A percentile compares a stretch with the other conserved stretches of the same genome.
Conservation (phyloP, 805 yeast genomes). For the Cyberlindnera japonica region DNA sequence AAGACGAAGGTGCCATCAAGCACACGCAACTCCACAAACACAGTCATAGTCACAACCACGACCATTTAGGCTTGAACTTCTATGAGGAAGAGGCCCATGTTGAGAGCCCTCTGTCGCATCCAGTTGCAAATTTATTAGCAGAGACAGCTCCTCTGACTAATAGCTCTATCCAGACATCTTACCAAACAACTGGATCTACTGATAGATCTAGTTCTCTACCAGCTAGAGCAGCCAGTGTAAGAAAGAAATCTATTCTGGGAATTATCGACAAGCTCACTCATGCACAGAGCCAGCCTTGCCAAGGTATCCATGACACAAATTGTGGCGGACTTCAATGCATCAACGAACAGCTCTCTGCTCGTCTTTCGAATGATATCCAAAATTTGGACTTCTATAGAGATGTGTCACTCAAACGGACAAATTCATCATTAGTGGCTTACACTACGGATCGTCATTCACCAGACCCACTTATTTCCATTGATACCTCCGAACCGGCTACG, state of each 20-base stretch:
- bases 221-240: background rate
- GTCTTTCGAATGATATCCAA: slow-evolving; percentile 26
- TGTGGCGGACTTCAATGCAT: slow-evolving; percentile 23
- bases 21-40: slow-evolving; percentile 3
- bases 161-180: background rate
- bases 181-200: background rate
- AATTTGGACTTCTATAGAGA: slow-evolving; percentile 26
- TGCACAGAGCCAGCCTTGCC: slow-evolving; percentile 11
- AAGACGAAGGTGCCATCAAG: slow-evolving; percentile 6
- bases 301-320: slow-evolving; percentile 21
- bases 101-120: background rate
- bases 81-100: slow-evolving; percentile 6
- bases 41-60: slow-evolving; percentile 2
- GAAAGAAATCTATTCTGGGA: slow-evolving; percentile 14
- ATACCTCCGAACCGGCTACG: background rate
- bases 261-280: slow-evolving; percentile 13
- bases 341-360: slow-evolving; percentile 16
- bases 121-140: background rate
- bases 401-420: slow-evolving; percentile 8
- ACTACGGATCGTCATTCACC: slow-evolving; percentile 9
- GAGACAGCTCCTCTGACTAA: slow-evolving; percentile 4
- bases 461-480: too few relatives aligned
- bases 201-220: too few relatives aligned
- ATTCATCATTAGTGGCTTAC: slow-evolving; percentile 24
- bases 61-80: slow-evolving; percentile 3